These are phyloP conservation scores for Cladosporium oxysporum DNA, from an alignment of 2,329 filamentous ascomycete genomes.

Conservation along the genomic window DNA sequence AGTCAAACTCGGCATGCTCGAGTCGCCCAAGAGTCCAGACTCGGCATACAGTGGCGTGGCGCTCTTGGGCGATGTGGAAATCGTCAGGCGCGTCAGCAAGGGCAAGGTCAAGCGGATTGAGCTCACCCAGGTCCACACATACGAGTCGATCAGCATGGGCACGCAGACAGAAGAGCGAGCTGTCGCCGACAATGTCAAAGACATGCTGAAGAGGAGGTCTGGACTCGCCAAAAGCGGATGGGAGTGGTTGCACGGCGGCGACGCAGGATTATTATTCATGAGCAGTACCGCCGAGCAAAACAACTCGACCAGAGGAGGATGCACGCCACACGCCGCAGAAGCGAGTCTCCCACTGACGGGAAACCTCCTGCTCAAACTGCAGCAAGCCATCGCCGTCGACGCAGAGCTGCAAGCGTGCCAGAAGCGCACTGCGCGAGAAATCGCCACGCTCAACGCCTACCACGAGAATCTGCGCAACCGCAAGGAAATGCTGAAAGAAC, in stretches of 20 bases:
- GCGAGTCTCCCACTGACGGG: slow-evolving; percentile 2
- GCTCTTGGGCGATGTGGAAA: background rate
- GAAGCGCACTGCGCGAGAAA: background rate
- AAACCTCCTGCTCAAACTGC: background rate
- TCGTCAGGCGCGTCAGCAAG: slow-evolving; percentile 3
- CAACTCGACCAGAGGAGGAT: background rate
- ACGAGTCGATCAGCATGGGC: background rate
- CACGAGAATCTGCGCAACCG: slow-evolving; percentile 6
- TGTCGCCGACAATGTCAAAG: background rate
- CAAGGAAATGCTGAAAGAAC: slow-evolving; percentile 6
- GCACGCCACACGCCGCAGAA: background rate
- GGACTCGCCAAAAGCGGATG: background rate
- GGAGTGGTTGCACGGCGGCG: slow-evolving; percentile 10
- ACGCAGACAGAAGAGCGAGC: background rate
- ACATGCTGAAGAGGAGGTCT: background rate
- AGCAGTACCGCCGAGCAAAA: background rate
- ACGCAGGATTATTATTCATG: slow-evolving; percentile 11
- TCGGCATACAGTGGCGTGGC: slow-evolving; percentile 15
- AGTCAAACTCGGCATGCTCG: slow-evolving; percentile 1
- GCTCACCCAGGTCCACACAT: background rate
- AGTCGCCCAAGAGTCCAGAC: background rate
- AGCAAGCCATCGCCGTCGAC: slow-evolving; percentile 12
- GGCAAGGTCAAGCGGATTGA: slow-evolving; percentile 13
- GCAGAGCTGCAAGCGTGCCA: slow-evolving; percentile 5
- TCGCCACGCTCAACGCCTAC: background rate